Base-by-base conservation (phyloP, 2,329 filamentous ascomycete genomes). In the Curvularia verruculosa region DNA sequence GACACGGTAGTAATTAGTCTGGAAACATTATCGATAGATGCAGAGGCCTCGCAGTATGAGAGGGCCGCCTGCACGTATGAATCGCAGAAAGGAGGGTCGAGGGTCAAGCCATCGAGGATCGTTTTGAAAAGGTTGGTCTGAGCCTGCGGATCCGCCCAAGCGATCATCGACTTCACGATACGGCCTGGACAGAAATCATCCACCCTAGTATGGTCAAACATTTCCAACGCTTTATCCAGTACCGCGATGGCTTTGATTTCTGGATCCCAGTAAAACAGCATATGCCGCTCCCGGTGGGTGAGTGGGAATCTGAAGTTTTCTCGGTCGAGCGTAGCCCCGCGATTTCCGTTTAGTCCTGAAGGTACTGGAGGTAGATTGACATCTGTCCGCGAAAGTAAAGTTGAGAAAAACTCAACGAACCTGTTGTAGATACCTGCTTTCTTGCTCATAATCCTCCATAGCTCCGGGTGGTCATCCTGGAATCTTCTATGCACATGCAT, bases 181-280 rank as follows among this genome's bases (percentile, higher is more conserved):
- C 74, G 68, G 12, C 73, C 73, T 29, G 75, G 75, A 56, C 72
- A 75, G 44, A 70, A 73, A 18, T 63, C 41, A 7, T 72, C 70
- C 2, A 66, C 61, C 52, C 70, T 75, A 19, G 65, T 54, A 2
- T 49, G 41, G 40, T 77, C 74, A 34, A 75, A 76, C 5, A 62
- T 36, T 51, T 77, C 75, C 26, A 76, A 54, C 50, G 75, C 70
- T 49, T 69, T 75, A 49, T 77, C 74, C 18, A 77, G 49, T n/a
- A 71, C 66, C 21, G 69, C 68, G 18, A 69, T 65, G 3, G 69
- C 70, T 37, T 63, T 66, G 46, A 71, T 67, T 2, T 72, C 67
- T 2, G 69, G 61, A 37, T 73, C 60, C 71, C 71, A 76, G 8
- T 47, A 56, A 23, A 63, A 47, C 5, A 76, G 39, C n/a, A 66